These are phyloP conservation scores for Fragosphaeria purpurea DNA, from an alignment of 2,329 filamentous ascomycete genomes.

Conservation along the genomic window DNA sequence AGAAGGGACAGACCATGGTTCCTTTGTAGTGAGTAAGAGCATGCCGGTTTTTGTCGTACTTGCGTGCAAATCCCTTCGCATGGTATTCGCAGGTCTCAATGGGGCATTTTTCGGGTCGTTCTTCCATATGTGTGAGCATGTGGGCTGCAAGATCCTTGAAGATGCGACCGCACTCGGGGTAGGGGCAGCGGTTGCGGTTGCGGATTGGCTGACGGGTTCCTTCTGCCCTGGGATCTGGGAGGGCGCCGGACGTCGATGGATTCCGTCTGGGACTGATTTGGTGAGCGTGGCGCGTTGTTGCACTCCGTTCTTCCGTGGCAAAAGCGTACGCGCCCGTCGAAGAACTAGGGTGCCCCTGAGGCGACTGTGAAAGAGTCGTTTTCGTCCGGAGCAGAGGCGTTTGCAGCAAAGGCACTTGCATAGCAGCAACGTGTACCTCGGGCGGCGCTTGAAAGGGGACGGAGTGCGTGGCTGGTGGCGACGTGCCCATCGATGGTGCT, in stretches of 20 bases:
- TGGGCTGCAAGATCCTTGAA: conserved; percentile 69
- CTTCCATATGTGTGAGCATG: conserved; percentile 90
- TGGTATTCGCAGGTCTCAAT: conserved; percentile 92
- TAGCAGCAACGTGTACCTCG: too few species aligned
- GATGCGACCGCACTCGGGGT: conserved; percentile 47
- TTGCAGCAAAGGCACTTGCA: too few species aligned
- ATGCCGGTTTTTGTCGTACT: conserved; percentile 97
- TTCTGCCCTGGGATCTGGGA: too few species aligned
- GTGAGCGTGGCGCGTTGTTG: neutral
- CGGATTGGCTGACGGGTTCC: too few species aligned
- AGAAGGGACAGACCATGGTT: conserved; percentile 96
- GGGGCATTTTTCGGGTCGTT: conserved; percentile 91
- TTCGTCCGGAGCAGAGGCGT: too few species aligned
- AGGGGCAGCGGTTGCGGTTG: conserved; percentile 41
- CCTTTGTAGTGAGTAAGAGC: conserved; percentile 96
- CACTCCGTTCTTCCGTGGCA: neutral
- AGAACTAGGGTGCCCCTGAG: too few species aligned
- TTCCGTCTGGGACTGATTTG: neutral
- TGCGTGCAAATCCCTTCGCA: conserved; percentile 85
- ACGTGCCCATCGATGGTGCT: too few species aligned
- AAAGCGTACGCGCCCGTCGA: conserved; percentile 2
- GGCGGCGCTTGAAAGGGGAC: too few species aligned
- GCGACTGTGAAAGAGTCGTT: too few species aligned
- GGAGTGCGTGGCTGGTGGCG: too few species aligned
- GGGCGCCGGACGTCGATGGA: too few species aligned